A percentile compares a stretch with the other conserved stretches of the same genome.
Evolutionary conservation across 2,329 filamentous ascomycete genomes (phyloP).

Genomic region (Fusarium brevicatenulatum): DNA sequence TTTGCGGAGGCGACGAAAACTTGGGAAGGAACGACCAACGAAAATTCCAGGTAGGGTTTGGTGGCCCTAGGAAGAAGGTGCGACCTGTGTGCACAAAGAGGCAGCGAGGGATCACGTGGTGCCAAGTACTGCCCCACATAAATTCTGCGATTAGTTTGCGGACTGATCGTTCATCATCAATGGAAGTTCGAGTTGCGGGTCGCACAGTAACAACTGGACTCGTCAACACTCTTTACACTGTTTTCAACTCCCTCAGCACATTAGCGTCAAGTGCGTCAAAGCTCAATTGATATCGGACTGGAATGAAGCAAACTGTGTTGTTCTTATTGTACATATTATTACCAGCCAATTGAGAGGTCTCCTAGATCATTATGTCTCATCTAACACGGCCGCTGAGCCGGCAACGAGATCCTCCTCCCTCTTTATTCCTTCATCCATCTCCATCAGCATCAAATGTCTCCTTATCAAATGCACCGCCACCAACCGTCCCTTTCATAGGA

Average conservation of each 20-base stretch:
- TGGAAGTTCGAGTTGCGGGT: not conserved
- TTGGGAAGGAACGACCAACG: slow-evolving; percentile 41
- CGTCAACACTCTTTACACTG: not conserved
- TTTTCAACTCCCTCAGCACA: not conserved
- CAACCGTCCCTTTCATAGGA: slow-evolving; percentile 49
- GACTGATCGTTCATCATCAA: slow-evolving; percentile 13
- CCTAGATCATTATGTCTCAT: slow-evolving; percentile 53
- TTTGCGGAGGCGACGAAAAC: slow-evolving; percentile 47
- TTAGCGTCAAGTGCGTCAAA: not conserved
- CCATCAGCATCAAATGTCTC: slow-evolving; percentile 78
- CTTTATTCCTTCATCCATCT: slow-evolving; percentile 84
- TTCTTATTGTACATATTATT: not conserved
- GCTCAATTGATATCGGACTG: not conserved
- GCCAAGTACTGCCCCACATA: not conserved
- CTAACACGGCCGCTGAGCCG: slow-evolving; percentile 58
- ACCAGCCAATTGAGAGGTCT: not conserved
- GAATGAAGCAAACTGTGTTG: slow-evolving; percentile 2
- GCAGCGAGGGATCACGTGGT: slow-evolving; percentile 25
- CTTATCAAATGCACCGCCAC: slow-evolving; percentile 58
- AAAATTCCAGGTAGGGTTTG: slow-evolving; percentile 57
- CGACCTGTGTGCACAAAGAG: not conserved
- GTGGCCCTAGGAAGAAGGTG: slow-evolving; percentile 49
- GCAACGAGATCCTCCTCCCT: slow-evolving; percentile 70
- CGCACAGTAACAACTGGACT: not conserved
- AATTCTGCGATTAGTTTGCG: not conserved